Conservation (phyloP, 306 rosid species). For the Cucumis cinereus region DNA sequence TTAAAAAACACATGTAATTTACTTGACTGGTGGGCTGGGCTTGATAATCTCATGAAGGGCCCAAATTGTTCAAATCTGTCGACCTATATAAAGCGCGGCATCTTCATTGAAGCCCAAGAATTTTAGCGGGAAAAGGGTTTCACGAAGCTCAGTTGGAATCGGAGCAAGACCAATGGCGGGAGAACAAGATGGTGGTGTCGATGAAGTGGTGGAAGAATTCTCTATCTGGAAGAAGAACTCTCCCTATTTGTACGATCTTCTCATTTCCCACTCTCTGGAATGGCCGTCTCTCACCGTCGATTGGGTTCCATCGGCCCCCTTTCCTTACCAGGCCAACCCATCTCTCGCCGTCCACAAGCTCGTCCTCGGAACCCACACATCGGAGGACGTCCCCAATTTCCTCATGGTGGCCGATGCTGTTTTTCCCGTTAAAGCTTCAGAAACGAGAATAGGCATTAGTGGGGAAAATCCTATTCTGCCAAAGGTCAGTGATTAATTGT, state of each 20-base stretch:
- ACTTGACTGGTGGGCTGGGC: not conserved
- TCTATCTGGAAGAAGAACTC: slow-evolving; percentile 80
- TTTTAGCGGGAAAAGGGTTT: slow-evolving; percentile 1
- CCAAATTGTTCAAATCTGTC: not conserved
- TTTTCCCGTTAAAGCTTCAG: slow-evolving; percentile 31
- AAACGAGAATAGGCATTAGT: slow-evolving; percentile 14
- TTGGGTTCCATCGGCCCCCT: slow-evolving; percentile 36
- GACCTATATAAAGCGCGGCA: not conserved
- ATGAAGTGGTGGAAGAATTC: slow-evolving; percentile 40
- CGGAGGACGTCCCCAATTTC: slow-evolving; percentile 47
- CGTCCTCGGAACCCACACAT: slow-evolving; percentile 75
- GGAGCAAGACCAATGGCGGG: not conserved
- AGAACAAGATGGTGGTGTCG: not conserved
- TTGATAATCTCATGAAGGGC: not conserved
- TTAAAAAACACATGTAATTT: not conserved
- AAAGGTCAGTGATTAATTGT: slow-evolving; percentile 26
- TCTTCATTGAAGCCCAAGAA: not conserved
- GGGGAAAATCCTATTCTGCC: slow-evolving; percentile 31
- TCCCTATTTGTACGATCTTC: slow-evolving; percentile 60
- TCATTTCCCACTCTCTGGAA: slow-evolving; percentile 65
- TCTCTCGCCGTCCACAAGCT: slow-evolving; percentile 54
- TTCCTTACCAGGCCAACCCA: slow-evolving; percentile 29
- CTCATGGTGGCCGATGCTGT: slow-evolving; percentile 60
- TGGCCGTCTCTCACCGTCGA: slow-evolving; percentile 97
- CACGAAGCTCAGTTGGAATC: not conserved